These are phyloP conservation scores for Volvox africanus DNA, from an alignment of 139 green algal genomes.

Conservation along the genomic window DNA sequence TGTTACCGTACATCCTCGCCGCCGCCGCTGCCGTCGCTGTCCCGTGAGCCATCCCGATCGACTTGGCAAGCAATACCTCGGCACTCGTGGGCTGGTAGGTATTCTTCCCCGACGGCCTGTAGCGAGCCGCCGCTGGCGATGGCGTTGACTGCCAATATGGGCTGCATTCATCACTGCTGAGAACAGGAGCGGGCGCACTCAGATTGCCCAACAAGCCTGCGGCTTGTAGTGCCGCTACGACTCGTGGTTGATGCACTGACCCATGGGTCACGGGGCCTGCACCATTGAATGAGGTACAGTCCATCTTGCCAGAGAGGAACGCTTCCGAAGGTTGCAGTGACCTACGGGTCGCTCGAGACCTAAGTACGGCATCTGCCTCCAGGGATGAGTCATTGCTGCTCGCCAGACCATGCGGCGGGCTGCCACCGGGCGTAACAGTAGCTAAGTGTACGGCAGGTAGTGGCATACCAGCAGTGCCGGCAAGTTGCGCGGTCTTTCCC, in stretches of 20 bases:
- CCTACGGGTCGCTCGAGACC: slow-evolving; percentile 5
- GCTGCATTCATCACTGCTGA: neutral
- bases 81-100: slow-evolving; percentile 1
- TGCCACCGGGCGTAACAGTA: neutral
- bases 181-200: neutral
- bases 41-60: neutral
- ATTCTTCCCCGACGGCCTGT: slow-evolving; percentile 16
- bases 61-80: neutral
- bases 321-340: slow-evolving; percentile 35
- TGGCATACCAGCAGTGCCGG: neutral
- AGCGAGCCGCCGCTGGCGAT: neutral
- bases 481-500: neutral
- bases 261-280: neutral
- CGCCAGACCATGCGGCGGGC: neutral
- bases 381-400: neutral
- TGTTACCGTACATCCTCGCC: neutral
- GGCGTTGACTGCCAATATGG: neutral
- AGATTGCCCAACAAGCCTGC: neutral
- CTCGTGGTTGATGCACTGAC: neutral
- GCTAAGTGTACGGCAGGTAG: neutral
- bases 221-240: neutral
- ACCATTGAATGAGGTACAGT: neutral
- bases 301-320: neutral
- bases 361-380: neutral
- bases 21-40: neutral